phyloP scores from a whole-genome alignment of 805 yeast genomes.

The Blastobotrys terrestris region DNA sequence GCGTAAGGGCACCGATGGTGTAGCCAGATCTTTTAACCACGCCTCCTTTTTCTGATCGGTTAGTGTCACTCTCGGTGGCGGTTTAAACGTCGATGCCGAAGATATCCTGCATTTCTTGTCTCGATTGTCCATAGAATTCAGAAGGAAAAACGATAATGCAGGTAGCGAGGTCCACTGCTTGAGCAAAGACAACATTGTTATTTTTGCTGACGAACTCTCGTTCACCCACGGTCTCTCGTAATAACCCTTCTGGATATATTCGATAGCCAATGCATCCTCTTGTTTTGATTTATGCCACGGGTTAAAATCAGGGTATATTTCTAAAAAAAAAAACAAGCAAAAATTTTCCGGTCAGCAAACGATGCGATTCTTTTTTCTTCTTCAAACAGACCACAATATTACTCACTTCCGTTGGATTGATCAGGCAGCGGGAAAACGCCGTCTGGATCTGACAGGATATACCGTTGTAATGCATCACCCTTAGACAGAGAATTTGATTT shows the following conservation, averaged over 20 bases:
- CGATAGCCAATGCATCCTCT: conserved; percentile 50
- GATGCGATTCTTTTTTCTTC: background rate
- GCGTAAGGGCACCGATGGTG: conserved; percentile 56
- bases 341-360: background rate
- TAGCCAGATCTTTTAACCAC: conserved; percentile 80
- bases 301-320: conserved; percentile 57
- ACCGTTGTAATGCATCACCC: conserved; percentile 23
- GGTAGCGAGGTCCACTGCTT: conserved; percentile 39
- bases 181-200: conserved; percentile 39
- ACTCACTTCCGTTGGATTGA: conserved; percentile 5
- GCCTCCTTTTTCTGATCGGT: conserved; percentile 80
- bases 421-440: conserved; percentile 32
- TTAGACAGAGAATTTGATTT: background rate
- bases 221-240: conserved; percentile 58
- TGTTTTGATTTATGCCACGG: conserved; percentile 60
- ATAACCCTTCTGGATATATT: conserved; percentile 63
- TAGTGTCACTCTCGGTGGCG: conserved; percentile 85
- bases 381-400: background rate
- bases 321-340: too few relatives aligned
- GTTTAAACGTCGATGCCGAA: conserved; percentile 53
- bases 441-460: conserved; percentile 30
- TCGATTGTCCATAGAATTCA: conserved; percentile 44
- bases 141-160: conserved; percentile 43
- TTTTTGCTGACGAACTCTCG: conserved; percentile 67
- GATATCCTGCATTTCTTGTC: conserved; percentile 40